These are phyloP conservation scores for Neoboletus magnificus DNA, from an alignment of 768 basidiomycete species.

Conservation along the genomic window DNA sequence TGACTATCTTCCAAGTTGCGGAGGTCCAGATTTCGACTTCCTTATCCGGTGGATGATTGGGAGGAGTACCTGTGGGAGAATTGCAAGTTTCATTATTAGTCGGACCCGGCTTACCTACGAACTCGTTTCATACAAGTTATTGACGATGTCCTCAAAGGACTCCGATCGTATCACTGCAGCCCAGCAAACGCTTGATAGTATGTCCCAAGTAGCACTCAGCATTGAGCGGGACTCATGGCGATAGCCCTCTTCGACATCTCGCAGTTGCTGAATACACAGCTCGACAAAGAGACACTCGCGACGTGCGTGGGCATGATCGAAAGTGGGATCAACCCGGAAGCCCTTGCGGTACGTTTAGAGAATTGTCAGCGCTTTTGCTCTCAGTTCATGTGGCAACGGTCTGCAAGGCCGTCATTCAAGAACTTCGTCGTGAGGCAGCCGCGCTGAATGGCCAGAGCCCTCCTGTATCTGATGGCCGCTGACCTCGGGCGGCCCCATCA, in stretches of 20 bases:
- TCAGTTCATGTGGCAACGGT: constrained; percentile 5
- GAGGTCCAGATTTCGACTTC: constrained; percentile 5
- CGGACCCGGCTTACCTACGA: neutral
- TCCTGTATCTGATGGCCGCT: constrained; percentile 26
- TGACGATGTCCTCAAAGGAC: constrained; percentile 44
- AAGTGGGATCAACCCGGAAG: constrained; percentile 88
- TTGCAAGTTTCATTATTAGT: neutral
- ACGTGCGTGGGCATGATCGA: constrained; percentile 93
- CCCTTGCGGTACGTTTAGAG: constrained; percentile 66
- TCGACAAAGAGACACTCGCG: constrained; percentile 89
- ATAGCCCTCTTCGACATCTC: constrained; percentile 85
- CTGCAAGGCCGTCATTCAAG: constrained; percentile 75
- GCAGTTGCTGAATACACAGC: constrained; percentile 79
- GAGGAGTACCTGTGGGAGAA: neutral
- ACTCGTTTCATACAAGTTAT: neutral
- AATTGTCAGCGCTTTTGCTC: neutral
- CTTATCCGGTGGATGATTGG: constrained; percentile 1
- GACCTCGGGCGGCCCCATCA: neutral
- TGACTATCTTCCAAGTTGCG: neutral
- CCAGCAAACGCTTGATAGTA: constrained; percentile 70
- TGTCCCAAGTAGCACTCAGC: constrained; percentile 26
- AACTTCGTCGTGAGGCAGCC: constrained; percentile 70
- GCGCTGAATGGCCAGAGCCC: constrained; percentile 31
- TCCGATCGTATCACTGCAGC: constrained; percentile 60
- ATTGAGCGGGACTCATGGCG: constrained; percentile 6